phyloP scores from a whole-genome alignment of 129 eudicot genomes.

The Flaveria trinervia region DNA sequence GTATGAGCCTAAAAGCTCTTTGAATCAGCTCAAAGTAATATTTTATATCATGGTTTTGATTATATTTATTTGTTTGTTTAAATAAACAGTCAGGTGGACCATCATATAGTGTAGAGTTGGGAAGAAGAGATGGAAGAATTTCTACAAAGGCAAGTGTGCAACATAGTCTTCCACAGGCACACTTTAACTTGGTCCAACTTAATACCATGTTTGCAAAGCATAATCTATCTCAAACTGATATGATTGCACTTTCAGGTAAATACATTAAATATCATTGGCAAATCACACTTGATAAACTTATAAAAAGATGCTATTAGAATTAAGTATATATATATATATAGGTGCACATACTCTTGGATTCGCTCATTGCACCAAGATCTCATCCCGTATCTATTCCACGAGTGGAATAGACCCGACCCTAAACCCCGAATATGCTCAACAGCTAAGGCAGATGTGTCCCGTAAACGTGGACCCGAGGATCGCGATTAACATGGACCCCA shows the following conservation, averaged over 20 bases:
- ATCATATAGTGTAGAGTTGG: conserved; percentile 61
- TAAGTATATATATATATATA: conserved; percentile 7
- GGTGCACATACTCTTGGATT: conserved; percentile 96
- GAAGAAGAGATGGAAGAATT: conserved; percentile 79
- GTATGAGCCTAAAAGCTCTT: no score
- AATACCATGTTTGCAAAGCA: conserved; percentile 50
- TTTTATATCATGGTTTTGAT: neutral
- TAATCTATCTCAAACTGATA: conserved; percentile 70
- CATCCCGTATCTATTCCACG: conserved; percentile 52
- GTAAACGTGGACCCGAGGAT: conserved; percentile 60
- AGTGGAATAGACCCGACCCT: conserved; percentile 62
- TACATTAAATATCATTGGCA: neutral
- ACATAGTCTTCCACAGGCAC: conserved; percentile 53
- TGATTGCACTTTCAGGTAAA: conserved; percentile 88
- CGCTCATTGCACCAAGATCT: conserved; percentile 76
- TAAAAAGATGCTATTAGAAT: neutral
- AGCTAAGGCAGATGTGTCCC: conserved; percentile 74
- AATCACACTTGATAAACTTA: neutral
- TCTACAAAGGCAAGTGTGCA: conserved; percentile 68
- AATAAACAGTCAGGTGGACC: conserved; percentile 79
- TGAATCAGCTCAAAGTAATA: no score
- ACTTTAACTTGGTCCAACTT: conserved; percentile 61
- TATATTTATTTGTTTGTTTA: neutral
- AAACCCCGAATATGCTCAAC: conserved; percentile 52
- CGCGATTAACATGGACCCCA: conserved; percentile 86